Percentiles rank a stretch among this genome's conserved stretches.
Evolutionary conservation across 176 grass and related monocot genomes (phyloP).

Genomic region (Panicum miliaceum): DNA sequence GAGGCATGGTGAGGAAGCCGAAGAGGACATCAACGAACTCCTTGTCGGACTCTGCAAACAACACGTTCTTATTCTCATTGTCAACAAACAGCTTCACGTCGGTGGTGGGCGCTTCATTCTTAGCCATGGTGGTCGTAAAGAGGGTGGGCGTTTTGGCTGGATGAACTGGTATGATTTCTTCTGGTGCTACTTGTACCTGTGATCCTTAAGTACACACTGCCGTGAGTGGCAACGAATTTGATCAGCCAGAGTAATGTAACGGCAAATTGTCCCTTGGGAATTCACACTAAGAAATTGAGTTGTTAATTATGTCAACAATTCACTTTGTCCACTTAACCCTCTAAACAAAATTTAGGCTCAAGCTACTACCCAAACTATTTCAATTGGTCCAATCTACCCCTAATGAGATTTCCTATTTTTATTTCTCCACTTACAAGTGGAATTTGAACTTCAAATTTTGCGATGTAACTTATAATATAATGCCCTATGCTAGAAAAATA

Average conservation of each 20-base stretch:
- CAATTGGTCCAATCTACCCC: too few relatives aligned
- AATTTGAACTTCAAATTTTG: too few relatives aligned
- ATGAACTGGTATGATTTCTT: neutral
- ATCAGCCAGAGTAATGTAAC: neutral
- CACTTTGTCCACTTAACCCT: too few relatives aligned
- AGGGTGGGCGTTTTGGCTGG: neutral
- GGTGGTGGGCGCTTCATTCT: neutral
- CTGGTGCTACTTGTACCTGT: neutral
- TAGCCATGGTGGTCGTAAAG: neutral
- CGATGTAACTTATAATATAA: too few relatives aligned
- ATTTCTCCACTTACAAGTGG: too few relatives aligned
- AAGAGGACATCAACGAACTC: conserved; percentile 61
- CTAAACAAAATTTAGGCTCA: too few relatives aligned
- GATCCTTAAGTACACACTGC: neutral
- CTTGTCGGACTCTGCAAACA: conserved; percentile 46
- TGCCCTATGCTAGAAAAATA: too few relatives aligned
- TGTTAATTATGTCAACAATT: neutral
- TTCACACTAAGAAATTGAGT: neutral
- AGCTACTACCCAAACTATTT: too few relatives aligned
- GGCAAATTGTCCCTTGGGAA: neutral
- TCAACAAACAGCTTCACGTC: conserved; percentile 48
- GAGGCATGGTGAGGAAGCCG: conserved; percentile 62
- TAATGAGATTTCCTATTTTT: too few relatives aligned
- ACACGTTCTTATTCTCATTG: conserved; percentile 35
- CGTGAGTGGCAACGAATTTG: neutral